A percentile compares a stretch with the other conserved stretches of the same genome.
These are phyloP conservation scores for Paecilomyces sp. DNA, from an alignment of 2,329 filamentous ascomycete genomes.

Conservation along the genomic window DNA sequence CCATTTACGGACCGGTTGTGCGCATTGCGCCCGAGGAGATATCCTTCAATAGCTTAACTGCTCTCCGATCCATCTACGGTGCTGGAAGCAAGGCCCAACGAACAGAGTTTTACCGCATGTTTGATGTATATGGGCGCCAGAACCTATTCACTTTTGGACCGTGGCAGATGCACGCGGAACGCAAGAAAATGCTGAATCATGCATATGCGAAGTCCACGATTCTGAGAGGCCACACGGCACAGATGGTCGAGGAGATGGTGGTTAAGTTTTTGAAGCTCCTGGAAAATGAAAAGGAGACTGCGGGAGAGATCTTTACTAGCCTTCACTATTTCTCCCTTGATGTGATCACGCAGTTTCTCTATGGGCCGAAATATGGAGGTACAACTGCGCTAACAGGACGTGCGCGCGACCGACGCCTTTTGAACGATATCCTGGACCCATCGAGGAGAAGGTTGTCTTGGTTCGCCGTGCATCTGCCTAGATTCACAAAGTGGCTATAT, in stretches of 20 bases:
- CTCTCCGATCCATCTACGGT: constrained; percentile 48
- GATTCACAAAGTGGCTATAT: constrained; percentile 44
- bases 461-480: constrained; percentile 42
- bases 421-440: constrained; percentile 45
- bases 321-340: constrained; percentile 50
- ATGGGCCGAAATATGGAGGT: constrained; percentile 36
- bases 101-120: constrained; percentile 49
- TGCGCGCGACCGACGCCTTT: constrained; percentile 30
- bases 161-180: constrained; percentile 37
- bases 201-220: constrained; percentile 48
- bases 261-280: constrained; percentile 36
- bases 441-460: constrained; percentile 41
- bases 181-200: constrained; percentile 48
- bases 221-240: constrained; percentile 22
- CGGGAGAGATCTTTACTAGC: constrained; percentile 41
- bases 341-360: constrained; percentile 47
- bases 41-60: constrained; percentile 37
- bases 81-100: constrained; percentile 46
- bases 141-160: constrained; percentile 48
- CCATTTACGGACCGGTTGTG: constrained; percentile 40
- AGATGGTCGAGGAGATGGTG: constrained; percentile 35
- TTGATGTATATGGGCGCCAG: constrained; percentile 45
- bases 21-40: constrained; percentile 44
- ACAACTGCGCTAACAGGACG: constrained; percentile 38
- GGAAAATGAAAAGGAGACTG: constrained; percentile 22